Base-by-base conservation (phyloP, 768 basidiomycete genomes). In the Agaricus sinodeliciosus region DNA sequence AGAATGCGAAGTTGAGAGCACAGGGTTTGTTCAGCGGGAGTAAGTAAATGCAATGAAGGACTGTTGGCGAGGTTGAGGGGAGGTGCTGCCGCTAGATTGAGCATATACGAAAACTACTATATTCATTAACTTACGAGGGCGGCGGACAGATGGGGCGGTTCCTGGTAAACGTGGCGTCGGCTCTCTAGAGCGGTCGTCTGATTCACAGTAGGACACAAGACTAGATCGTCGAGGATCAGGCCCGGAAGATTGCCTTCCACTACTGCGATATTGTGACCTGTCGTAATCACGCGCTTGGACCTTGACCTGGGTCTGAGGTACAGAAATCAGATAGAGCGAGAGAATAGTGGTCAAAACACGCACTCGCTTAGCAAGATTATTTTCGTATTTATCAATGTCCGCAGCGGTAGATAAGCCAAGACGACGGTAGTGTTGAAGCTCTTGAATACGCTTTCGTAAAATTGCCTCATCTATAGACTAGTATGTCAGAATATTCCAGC, bases 21-120 rank as follows among this genome's bases (percentile, higher is more conserved):
- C 18, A 98, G 82, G 0, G 78, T 73, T 66, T 94, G 91, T 69
- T 99, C 95, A 26, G 83, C 84, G 9, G 84, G 78, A 1, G 91
- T 89, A 59, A 99, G 87, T 8, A 99, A 79, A 62, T 97, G 90
- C 4, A 98, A 72, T 0, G 88, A 90, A 0, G 89, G 86, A 58
- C 90, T 87, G 63, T 94, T 93, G 31, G 94, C 86, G 54, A 98
- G 80, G 63, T 95, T 94, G 60, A 96, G 82, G 2, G 92, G 88
- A 16, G 72, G 72, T 45, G 74, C 76, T 77, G 44, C 13, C 53
- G 50, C 34, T 15, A 28, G 5, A 47, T 1, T 31, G 28, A n/a
- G n/a, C 31, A 35, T 53, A 36, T 48, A 8, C 40, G 47, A 28
- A 11, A 25, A 15, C 35, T 49, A 36, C 41, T 39, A 15, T 9